Evolutionary conservation across 192 early-diverging fungal species (phyloP).

Genomic region (Coemansia sp.): DNA sequence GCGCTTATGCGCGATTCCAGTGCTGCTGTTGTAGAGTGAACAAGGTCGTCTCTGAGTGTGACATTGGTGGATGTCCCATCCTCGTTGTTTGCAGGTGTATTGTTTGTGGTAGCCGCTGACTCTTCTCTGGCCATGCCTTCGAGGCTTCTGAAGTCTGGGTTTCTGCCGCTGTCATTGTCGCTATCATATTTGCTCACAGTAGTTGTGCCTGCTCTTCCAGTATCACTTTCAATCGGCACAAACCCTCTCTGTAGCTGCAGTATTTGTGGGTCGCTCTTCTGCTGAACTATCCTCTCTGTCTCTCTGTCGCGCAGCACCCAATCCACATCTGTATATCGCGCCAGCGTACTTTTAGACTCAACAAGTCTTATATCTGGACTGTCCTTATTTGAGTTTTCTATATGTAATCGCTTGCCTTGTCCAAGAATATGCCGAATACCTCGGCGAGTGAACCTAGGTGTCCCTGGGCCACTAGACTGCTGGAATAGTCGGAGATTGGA

Average conservation of each 20-base stretch:
- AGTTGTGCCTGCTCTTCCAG: not conserved
- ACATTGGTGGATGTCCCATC: not conserved
- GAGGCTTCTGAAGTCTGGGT: conserved; percentile 24
- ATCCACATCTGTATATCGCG: conserved; percentile 22
- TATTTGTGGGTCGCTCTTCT: not conserved
- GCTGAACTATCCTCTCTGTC: conserved; percentile 6
- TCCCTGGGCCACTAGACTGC: conserved; percentile 14
- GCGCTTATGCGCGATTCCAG: conserved; percentile 10
- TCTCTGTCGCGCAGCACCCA: conserved; percentile 8
- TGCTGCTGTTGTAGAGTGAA: not conserved
- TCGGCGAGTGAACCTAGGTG: conserved; percentile 25
- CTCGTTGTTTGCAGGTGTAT: not conserved
- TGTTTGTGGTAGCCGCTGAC: not conserved
- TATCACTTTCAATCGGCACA: conserved; percentile 5
- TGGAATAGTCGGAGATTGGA: conserved; percentile 13
- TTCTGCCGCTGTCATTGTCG: not conserved
- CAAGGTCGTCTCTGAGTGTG: not conserved
- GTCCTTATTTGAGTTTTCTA: not conserved
- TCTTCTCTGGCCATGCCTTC: conserved; percentile 19
- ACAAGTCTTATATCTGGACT: conserved; percentile 17
- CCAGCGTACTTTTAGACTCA: not conserved
- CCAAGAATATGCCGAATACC: conserved; percentile 13
- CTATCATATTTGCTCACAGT: conserved; percentile 21
- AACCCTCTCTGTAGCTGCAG: not conserved
- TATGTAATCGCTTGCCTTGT: not conserved